Base-by-base conservation (phyloP, 768 basidiomycete species). In the Hericium erinaceus region DNA sequence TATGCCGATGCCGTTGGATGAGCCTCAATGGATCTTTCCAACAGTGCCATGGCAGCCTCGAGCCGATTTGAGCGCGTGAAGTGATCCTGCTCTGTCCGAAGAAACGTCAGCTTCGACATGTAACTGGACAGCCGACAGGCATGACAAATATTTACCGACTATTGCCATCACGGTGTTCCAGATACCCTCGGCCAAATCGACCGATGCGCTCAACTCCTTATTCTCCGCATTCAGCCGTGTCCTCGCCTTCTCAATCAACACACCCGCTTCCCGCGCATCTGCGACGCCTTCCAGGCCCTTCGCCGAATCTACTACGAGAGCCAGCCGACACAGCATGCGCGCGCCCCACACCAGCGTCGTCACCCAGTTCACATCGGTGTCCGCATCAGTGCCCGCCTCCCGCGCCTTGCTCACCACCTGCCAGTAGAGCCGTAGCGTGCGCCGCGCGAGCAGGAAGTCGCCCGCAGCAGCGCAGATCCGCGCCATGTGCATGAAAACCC, bases 361-460 rank as follows among this genome's bases (percentile, higher is more conserved):
- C 5, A 95, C 83, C 82, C 92, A 95, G 39, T 80, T 70, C 12
- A 69, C 67, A 66, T 94, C 85, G 0, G 76, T 77, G 61, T 95
- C 92, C 44, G 74, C 72, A 41, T 86, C 79, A 18, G 72, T 70
- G 6, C 64, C 68, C 13, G 89, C 83, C 65, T 93, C 80, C 57
- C 84, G 81, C 10, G 90, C 85, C 68, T 97, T 97, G 41, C 84
- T 77, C 9, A 94, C 89, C 15, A 95, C 80, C 64, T 91, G 87
- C 9, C 87, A 77, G 65, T 98, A 98, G 28, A 98, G 73, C 39
- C 80, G 76, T 40, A 98, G 77, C 0, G 85, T 88, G 18, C 90
- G 82, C 64, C 80, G 83, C 2, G 91, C 87, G 3, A 92, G 77
- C 16, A 75, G 68, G 2, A 72, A 70, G 61, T 85, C 84, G 9